Evolutionary conservation across 2,329 filamentous ascomycete genomes (phyloP), one percentile per base, ranked within the genome.

Genomic region (Fusarium kyushuense): DNA sequence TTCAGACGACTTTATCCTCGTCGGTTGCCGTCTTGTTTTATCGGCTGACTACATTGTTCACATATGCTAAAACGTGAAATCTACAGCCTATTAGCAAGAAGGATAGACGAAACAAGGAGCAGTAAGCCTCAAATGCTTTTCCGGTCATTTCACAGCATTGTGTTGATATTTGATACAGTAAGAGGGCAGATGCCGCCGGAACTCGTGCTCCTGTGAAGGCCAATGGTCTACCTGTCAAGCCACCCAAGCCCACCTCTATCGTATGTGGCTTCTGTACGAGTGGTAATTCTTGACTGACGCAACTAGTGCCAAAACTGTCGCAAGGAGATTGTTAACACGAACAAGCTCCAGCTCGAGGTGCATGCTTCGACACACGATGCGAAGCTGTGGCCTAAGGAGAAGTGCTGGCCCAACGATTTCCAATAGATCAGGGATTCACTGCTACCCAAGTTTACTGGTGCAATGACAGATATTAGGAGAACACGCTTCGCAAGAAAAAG

Each of bases 371-470:
- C 83, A 7, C 85, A 87, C 70, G 79, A 82, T 65, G 76, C 80
- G 27, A 82, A 82, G 63, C 60, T 75, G 6, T 86, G 84, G 85
- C 76, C 84, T 1, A 87, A 86, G 79, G 84, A 87, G 79, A 86
- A 86, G 79, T 87, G 85, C 79, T 87, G 83, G 81, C 85, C 85
- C 3, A 83, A 83, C 52, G 83, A 84, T 49, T 84, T 83, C 64
- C 49, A 66, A 52, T 69, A 66, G 17, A 42, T 27, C 2, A 21
- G 0, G 16, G 12, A n/a, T 9, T 5, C 13, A 19, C 27, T 19
- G 16, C 13, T 23, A 17, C 5, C 19, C 1, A 8, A 16, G 4
- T 9, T 17, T 30, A n/a, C 4, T 6, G 19, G 2, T n/a, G n/a
- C n/a, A n/a, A n/a, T 9, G 17, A 29, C 9, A 9, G 16, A 33